These are phyloP conservation scores for Saccharum spontaneum DNA, from an alignment of 176 grass and related monocot species.

Conservation along the genomic window DNA sequence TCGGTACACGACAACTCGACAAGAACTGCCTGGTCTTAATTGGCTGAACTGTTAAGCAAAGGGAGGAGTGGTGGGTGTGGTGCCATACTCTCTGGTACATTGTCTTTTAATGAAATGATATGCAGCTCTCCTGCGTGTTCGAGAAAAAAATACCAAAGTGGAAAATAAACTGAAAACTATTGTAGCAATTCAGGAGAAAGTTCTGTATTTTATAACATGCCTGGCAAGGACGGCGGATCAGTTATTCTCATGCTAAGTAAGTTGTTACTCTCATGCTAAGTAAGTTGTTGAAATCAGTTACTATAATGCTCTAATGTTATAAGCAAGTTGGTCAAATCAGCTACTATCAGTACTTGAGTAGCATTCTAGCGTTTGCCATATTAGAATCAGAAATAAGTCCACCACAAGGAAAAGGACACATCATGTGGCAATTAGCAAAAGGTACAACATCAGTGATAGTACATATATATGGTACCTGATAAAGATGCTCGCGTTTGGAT, in stretches of 20 bases:
- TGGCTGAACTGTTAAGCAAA: background rate
- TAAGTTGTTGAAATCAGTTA: no score
- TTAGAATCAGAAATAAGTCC: background rate
- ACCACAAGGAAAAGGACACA: conserved; percentile 1
- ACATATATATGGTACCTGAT: conserved; percentile 47
- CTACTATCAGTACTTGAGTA: background rate
- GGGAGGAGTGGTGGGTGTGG: background rate
- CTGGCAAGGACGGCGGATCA: background rate
- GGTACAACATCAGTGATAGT: background rate
- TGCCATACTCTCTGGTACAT: background rate
- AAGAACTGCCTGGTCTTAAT: conserved; percentile 5
- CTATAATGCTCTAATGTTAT: no score
- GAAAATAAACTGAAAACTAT: background rate
- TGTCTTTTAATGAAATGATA: background rate
- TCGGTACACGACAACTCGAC: background rate
- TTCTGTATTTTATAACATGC: conserved; percentile 3
- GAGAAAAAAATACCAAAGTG: background rate
- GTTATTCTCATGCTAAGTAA: background rate
- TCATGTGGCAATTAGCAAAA: background rate
- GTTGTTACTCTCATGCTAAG: background rate
- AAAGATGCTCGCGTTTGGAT: conserved; percentile 85
- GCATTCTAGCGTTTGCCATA: background rate
- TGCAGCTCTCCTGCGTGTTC: background rate
- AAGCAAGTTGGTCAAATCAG: background rate
- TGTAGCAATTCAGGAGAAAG: background rate